A percentile compares a stretch with the other conserved stretches of the same genome.
Conservation (phyloP, 2,329 filamentous ascomycete genomes). For the Seiridium cupressi region DNA sequence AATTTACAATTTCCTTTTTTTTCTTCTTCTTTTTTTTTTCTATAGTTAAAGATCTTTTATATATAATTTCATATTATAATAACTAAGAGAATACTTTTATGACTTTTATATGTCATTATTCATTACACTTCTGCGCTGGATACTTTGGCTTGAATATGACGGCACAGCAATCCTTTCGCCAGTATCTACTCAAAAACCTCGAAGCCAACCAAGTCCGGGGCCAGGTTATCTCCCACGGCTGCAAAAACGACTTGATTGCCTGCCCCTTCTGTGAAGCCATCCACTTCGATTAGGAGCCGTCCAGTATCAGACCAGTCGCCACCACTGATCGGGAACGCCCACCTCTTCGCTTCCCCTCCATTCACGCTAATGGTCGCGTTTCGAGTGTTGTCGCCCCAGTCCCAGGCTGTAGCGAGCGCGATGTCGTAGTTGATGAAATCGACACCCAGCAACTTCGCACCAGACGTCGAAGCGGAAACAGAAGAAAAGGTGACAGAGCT, state of each 20-base stretch:
- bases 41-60: too few species aligned
- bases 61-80: too few species aligned
- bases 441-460: slow-evolving; percentile 40
- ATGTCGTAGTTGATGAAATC: slow-evolving; percentile 54
- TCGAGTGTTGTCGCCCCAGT: slow-evolving; percentile 43
- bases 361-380: slow-evolving; percentile 52
- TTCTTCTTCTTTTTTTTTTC: too few species aligned
- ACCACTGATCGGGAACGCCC: slow-evolving; percentile 49
- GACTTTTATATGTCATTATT: too few species aligned
- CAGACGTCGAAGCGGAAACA: slow-evolving; percentile 25
- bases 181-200: slow-evolving; percentile 27
- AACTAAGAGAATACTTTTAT: too few species aligned
- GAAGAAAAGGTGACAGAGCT: slow-evolving; percentile 34
- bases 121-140: too few species aligned
- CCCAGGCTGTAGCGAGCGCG: slow-evolving; percentile 39
- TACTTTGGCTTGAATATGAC: too few species aligned
- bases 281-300: slow-evolving; percentile 40
- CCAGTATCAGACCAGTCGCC: slow-evolving; percentile 50
- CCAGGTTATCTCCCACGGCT: slow-evolving; percentile 24
- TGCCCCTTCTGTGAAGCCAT: slow-evolving; percentile 40
- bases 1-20: too few species aligned
- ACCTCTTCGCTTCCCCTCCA: slow-evolving; percentile 35
- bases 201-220: slow-evolving; percentile 43
- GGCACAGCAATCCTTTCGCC: too few species aligned
- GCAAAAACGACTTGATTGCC: slow-evolving; percentile 36